phyloP scores from a whole-genome alignment of 352 stramenopile genomes.

The Thraustotheca clavata region DNA sequence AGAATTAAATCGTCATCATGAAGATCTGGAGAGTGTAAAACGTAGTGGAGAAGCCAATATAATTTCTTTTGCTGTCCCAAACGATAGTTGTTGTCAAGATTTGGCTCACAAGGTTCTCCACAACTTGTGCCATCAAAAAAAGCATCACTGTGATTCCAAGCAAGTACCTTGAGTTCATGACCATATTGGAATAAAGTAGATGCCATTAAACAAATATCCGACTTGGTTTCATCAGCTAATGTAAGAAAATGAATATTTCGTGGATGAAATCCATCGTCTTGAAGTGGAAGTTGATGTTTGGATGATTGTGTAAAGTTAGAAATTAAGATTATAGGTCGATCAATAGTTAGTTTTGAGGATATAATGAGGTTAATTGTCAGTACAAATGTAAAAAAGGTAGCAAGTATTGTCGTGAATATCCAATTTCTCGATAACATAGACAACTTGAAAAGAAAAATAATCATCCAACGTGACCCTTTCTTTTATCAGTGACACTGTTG shows the following conservation, averaged over 20 bases:
- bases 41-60: constrained; percentile 16
- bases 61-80: constrained; percentile 15
- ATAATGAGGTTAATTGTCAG: no score
- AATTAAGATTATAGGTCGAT: no score
- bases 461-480: no score
- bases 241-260: background rate
- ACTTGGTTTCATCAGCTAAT: background rate
- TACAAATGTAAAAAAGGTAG: no score
- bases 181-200: background rate
- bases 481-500: no score
- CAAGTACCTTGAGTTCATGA: constrained; percentile 12
- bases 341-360: no score
- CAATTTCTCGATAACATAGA: no score
- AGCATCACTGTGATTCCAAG: constrained; percentile 8
- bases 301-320: no score
- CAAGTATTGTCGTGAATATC: no score
- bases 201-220: constrained; percentile 5
- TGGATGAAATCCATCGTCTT: no score
- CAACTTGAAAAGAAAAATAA: no score
- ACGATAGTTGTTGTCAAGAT: constrained; percentile 3
- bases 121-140: constrained; percentile 18
- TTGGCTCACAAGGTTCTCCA: background rate
- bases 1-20: constrained; percentile 19
- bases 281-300: no score
- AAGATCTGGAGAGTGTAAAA: background rate